A percentile compares a stretch with the other conserved stretches of the same genome.
Conservation (phyloP, 73 alveolate genomes). For the Urostyla sp. region DNA sequence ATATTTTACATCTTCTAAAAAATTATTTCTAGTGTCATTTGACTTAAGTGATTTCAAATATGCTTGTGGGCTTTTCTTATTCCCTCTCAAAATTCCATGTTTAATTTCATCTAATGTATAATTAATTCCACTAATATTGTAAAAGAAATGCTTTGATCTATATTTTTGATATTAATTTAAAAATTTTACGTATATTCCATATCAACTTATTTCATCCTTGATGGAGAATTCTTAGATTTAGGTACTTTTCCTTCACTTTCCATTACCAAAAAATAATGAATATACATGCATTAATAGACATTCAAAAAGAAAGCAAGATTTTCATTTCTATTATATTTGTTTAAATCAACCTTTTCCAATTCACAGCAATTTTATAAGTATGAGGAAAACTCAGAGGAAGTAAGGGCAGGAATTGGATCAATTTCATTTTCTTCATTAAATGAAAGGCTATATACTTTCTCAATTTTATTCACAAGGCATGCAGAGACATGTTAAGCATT, state of each 20-base stretch:
- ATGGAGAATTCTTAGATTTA: too few relatives aligned
- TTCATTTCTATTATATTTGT: conserved; percentile 43
- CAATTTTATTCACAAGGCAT: conserved; percentile 34
- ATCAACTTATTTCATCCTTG: too few relatives aligned
- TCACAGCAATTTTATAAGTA: conserved; percentile 54
- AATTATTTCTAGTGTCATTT: conserved; percentile 21
- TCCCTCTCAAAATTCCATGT: conserved; percentile 88
- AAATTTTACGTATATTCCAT: too few relatives aligned
- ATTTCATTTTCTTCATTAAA: conserved; percentile 24
- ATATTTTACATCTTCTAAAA: conserved; percentile 24
- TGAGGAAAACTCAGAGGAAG: conserved; percentile 43
- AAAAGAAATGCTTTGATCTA: conserved; percentile 60
- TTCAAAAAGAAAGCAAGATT: conserved; percentile 71
- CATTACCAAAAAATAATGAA: conserved; percentile 65
- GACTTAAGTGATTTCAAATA: conserved; percentile 17
- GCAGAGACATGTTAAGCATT: conserved; percentile 60
- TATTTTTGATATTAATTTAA: neutral
- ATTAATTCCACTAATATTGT: conserved; percentile 63
- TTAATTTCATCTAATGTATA: conserved; percentile 81
- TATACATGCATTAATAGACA: conserved; percentile 73
- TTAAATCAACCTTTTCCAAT: conserved; percentile 46
- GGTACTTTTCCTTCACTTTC: conserved; percentile 35
- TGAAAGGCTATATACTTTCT: conserved; percentile 21
- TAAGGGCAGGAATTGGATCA: conserved; percentile 49
- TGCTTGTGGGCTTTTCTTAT: conserved; percentile 63